Percentiles rank a stretch among this genome's conserved stretches.
phyloP scores from a whole-genome alignment of 371 early-diverging fungal genomes.

The Mycotypha africana region DNA sequence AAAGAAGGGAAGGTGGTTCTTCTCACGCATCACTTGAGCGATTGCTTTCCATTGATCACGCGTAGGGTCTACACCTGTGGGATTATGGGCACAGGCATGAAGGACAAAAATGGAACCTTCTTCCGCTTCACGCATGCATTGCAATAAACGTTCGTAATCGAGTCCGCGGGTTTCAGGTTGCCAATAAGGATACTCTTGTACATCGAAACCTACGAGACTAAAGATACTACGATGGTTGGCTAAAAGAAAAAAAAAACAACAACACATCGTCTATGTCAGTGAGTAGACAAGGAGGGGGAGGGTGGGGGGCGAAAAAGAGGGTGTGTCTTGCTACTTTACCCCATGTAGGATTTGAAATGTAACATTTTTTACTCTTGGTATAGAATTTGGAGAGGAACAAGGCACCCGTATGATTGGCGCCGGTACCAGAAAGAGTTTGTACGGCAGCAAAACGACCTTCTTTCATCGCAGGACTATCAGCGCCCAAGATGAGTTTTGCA shows the following conservation, averaged over 20 bases:
- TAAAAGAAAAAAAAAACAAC: slow-evolving; percentile 20
- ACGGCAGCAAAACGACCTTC: slow-evolving; percentile 70
- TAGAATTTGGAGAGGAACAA: slow-evolving; percentile 74
- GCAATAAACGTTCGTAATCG: slow-evolving; percentile 72
- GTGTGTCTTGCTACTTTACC: too few species aligned
- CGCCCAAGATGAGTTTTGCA: slow-evolving; percentile 78
- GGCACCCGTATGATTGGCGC: slow-evolving; percentile 85
- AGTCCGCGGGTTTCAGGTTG: slow-evolving; percentile 71
- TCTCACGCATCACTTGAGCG: slow-evolving; percentile 69
- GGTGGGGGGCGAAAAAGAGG: too few species aligned
- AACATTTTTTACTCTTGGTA: slow-evolving; percentile 61
- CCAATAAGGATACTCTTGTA: slow-evolving; percentile 88
- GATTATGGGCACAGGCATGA: slow-evolving; percentile 96
- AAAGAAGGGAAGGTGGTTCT: slow-evolving; percentile 88
- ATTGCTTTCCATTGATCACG: slow-evolving; percentile 89
- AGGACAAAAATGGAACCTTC: slow-evolving; percentile 74
- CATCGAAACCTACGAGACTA: slow-evolving; percentile 73
- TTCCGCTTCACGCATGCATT: slow-evolving; percentile 65
- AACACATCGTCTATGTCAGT: neutral
- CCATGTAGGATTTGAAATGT: slow-evolving; percentile 96
- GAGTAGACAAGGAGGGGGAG: too few species aligned
- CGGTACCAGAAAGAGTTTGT: slow-evolving; percentile 96
- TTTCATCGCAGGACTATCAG: slow-evolving; percentile 68
- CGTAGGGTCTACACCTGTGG: slow-evolving; percentile 95
- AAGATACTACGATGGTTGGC: slow-evolving; percentile 92